phyloP scores from a whole-genome alignment of 2,329 filamentous ascomycete species.

The Aschersonia sp. region DNA sequence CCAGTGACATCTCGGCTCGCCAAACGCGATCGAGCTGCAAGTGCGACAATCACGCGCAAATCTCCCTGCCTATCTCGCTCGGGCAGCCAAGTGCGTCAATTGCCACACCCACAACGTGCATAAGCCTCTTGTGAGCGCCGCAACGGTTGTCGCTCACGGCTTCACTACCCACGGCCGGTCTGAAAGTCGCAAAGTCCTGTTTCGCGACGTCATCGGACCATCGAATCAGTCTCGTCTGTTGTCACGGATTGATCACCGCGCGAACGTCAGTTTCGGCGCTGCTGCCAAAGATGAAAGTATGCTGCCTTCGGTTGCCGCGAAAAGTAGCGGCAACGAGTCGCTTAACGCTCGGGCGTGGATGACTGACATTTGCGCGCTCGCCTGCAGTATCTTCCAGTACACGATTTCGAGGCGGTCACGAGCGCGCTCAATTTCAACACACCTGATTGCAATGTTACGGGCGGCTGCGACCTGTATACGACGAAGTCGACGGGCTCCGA shows the following conservation, averaged over 20 bases:
- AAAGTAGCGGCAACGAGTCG: too few species aligned
- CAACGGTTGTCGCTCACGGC: background rate
- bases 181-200: too few species aligned
- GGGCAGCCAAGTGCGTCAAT: background rate
- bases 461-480: constrained; percentile 92
- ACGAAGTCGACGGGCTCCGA: constrained; percentile 91
- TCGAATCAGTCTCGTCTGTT: background rate
- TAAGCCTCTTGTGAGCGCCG: too few species aligned
- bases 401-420: constrained; percentile 82
- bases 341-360: background rate
- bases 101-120: too few species aligned
- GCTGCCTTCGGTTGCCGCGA: too few species aligned
- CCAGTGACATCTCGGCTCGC: constrained; percentile 1
- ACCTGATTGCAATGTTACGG: constrained; percentile 78
- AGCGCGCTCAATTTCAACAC: constrained; percentile 93
- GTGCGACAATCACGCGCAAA: background rate
- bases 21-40: background rate
- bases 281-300: too few species aligned
- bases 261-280: too few species aligned
- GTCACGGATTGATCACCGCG: constrained; percentile 2
- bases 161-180: too few species aligned
- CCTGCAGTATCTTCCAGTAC: constrained; percentile 72
- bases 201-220: too few species aligned
- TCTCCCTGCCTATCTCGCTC: too few species aligned
- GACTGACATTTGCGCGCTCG: background rate